Evolutionary conservation across 495 filamentous ascomycete species (phyloP).

Genomic region (Trichoderma erinaceum): DNA sequence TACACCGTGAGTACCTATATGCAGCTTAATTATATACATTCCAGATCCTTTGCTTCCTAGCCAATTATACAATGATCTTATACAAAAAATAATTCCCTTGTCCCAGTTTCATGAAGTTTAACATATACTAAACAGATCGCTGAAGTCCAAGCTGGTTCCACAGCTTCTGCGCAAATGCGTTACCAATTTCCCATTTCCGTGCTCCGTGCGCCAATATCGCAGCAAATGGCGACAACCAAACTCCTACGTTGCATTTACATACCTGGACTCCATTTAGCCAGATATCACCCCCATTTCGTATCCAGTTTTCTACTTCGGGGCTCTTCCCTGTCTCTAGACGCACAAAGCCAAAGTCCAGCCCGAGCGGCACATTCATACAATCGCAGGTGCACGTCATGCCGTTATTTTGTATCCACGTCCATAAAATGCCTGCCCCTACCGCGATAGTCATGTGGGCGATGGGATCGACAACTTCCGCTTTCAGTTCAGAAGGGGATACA

Average conservation of each 20-base stretch:
- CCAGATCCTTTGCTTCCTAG: not conserved
- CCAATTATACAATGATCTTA: too few species aligned
- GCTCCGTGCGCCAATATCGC: not conserved
- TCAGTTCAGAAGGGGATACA: not conserved
- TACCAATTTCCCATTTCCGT: not conserved
- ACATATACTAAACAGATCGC: not conserved
- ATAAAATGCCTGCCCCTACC: not conserved
- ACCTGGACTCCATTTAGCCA: not conserved
- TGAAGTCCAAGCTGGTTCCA: not conserved
- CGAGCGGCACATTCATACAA: conserved; percentile 3
- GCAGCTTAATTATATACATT: not conserved
- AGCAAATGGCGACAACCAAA: conserved; percentile 1
- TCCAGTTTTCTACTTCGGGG: conserved; percentile 3
- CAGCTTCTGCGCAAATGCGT: conserved; percentile 9
- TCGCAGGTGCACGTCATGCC: not conserved
- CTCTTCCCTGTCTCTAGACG: not conserved
- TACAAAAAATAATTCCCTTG: not conserved
- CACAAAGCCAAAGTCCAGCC: conserved; percentile 5
- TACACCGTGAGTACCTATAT: too few species aligned
- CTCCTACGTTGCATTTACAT: not conserved
- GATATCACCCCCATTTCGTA: not conserved
- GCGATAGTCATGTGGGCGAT: conserved; percentile 13
- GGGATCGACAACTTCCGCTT: not conserved
- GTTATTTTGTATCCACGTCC: not conserved
- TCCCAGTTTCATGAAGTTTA: not conserved